Evolutionary conservation across 2,329 filamentous ascomycete species (phyloP).

Genomic region (Colletotrichum sp.): DNA sequence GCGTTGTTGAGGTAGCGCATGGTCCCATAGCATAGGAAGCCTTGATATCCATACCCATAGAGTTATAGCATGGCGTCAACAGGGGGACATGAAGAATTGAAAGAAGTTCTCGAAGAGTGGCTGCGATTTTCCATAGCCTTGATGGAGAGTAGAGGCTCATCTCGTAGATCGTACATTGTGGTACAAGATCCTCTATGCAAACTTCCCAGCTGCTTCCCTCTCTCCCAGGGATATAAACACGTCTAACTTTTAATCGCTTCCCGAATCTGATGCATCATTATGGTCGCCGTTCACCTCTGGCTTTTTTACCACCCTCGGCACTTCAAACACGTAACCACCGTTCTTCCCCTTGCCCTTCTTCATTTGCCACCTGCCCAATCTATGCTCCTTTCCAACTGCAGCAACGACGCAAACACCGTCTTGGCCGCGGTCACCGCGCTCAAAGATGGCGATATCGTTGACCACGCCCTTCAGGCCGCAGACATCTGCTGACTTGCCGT

Average conservation of each 20-base stretch:
- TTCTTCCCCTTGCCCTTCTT: conserved; percentile 67
- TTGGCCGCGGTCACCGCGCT: conserved; percentile 77
- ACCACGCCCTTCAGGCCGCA: conserved; percentile 68
- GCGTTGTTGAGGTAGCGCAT: background rate
- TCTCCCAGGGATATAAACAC: background rate
- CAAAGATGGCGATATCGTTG: conserved; percentile 87
- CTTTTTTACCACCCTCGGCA: conserved; percentile 54
- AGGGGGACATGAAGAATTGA: background rate
- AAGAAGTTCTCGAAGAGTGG: background rate
- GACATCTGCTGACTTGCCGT: conserved; percentile 21
- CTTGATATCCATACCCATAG: conserved; percentile 1
- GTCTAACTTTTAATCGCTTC: conserved; percentile 20
- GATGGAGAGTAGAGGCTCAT: conserved; percentile 8
- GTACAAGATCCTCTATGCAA: conserved; percentile 14
- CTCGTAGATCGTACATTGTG: conserved; percentile 16
- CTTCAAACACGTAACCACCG: conserved; percentile 86
- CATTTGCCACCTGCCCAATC: conserved; percentile 82
- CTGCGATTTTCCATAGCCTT: background rate
- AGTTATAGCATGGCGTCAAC: background rate
- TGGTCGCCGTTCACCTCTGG: conserved; percentile 36
- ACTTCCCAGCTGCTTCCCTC: background rate
- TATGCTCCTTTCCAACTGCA: conserved; percentile 86
- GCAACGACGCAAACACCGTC: conserved; percentile 83
- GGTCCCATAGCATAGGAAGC: background rate
- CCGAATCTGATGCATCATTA: conserved; percentile 25